Base-by-base conservation (phyloP, 495 filamentous ascomycete genomes). In the Tuber microsphaerosporum region DNA sequence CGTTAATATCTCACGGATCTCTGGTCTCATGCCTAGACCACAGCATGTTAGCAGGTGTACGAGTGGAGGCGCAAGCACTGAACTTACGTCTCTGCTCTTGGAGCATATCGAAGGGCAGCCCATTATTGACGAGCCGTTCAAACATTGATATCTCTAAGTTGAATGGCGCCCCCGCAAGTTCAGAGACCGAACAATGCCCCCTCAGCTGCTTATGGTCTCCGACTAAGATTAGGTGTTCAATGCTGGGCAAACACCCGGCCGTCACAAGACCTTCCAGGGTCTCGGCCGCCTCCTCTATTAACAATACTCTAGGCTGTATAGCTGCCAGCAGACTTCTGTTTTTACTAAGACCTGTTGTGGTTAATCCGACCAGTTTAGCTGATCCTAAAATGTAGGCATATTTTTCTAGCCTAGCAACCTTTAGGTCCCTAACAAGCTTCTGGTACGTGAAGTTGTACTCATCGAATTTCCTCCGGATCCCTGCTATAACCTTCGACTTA, bases 291-390 rank as follows among this genome's bases (percentile, higher is more conserved):
- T 93, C 92, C 85, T 94, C 92, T 72, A 94, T 89, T 22, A 94
- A 77, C 2, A 93, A 84, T 6, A 90, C 84, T 68, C 84, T 88
- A 0, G 95, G 94, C 43, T 88, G 85, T 26, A 97, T 76, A 39
- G 89, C 89, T 19, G 91, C 88, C 37, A 98, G 84, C 0, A 97
- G 85, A 2, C 85, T 89, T 26, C 94, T 89, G 77, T 95, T 94
- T 79, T 97, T 97, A 81, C 90, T 92, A n/a, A 97, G 82, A 6
- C 95, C 95, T 0, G 94, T 93, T 0, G 90, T 91, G 9, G 92
- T 94, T 86, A 92, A 88, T 14, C 92, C 92, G 71, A 94, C 85
- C 2, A 93, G 75, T 77, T 89, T 91, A 12, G 88, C 84, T 7
- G 85, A 77, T 70, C 84, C 81, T 5, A 92, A 83, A 39, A 88